Evolutionary conservation across 108 stramenopile species (phyloP), one percentile per base, ranked within the genome.

Genomic region (Nitzschia sp.): DNA sequence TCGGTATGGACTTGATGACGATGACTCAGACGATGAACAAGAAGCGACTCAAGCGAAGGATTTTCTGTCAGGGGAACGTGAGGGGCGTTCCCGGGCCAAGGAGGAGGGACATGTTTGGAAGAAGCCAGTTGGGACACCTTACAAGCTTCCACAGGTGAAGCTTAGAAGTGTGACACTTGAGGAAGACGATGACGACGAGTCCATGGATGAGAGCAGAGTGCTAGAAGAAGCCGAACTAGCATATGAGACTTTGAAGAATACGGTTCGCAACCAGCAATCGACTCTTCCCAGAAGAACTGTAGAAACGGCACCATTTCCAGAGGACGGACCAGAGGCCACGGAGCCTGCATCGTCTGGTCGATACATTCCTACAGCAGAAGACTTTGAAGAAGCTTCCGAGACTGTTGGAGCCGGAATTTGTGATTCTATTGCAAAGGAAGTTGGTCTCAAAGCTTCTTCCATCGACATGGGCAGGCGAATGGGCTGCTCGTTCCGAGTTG

Each of bases 1-100:
- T 65, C 91, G 95, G 48, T 98, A 98, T 64, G 92, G 80, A 6
- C 67, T 97, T 61, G 79, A 77, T 34, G 95, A 95, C 55, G 78
- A 77, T 12, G 80, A 83, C 19, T 57, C 62, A 17, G 90, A 91
- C 40, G 82, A 78, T 40, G 89, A 92, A 65, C 83, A 81, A 2
- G 83, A 73, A 42, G 52, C 29, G 8, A 29, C 51, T 20, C 10
- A 56, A 26, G 60, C 26, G 54, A 55, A 34, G 76, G 73, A 81
- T 81, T 86, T 72, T 82, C 83, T 21, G 40, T 67, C 69, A 25
- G 74, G 80, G 81, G 81, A 67, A 57, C 81, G 79, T 66, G 81
- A 75, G 46, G 85, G 79, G 71, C 81, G 85, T 58, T 73, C 85
- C 77, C 85, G 25, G 75, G 69, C 21, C 38, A 55, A 41, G 41